These are phyloP conservation scores for Papilionanthe hybrid DNA, from an alignment of 116 monocot genomes.

Conservation along the genomic window DNA sequence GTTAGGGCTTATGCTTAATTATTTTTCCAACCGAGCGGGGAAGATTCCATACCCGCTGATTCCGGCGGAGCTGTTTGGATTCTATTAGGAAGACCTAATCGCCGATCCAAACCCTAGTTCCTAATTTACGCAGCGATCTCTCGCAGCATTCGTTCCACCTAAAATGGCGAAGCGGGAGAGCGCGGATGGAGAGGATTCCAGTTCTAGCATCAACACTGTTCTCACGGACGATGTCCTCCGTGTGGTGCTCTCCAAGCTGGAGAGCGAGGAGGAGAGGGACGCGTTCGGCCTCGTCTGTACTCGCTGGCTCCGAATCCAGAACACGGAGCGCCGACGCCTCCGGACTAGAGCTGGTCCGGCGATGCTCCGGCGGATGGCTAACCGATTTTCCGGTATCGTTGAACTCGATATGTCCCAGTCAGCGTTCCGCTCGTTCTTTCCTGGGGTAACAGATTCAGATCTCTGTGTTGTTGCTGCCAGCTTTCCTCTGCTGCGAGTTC, in stretches of 20 bases:
- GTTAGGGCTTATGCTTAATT: too few species aligned
- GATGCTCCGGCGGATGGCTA: conserved; percentile 71
- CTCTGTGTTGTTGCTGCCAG: conserved; percentile 56
- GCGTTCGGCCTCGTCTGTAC: conserved; percentile 82
- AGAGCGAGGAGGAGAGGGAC: conserved; percentile 52
- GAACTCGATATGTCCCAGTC: conserved; percentile 86
- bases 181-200: conserved; percentile 5
- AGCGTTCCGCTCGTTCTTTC: conserved; percentile 65
- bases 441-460: conserved; percentile 79
- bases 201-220: conserved; percentile 62
- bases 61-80: too few species aligned
- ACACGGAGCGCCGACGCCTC: conserved; percentile 65
- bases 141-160: background rate
- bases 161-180: conserved; percentile 17
- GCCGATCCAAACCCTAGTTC: too few species aligned
- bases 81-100: too few species aligned
- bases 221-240: conserved; percentile 84
- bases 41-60: too few species aligned
- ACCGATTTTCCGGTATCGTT: conserved; percentile 56
- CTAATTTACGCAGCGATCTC: background rate
- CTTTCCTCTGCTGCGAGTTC: conserved; percentile 38
- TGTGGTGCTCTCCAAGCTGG: conserved; percentile 47
- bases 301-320: conserved; percentile 85
- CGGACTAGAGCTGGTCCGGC: conserved; percentile 62
- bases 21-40: too few species aligned